These are phyloP conservation scores for Metschnikowia picachoensis DNA, from an alignment of 805 yeast species.

Conservation along the genomic window DNA sequence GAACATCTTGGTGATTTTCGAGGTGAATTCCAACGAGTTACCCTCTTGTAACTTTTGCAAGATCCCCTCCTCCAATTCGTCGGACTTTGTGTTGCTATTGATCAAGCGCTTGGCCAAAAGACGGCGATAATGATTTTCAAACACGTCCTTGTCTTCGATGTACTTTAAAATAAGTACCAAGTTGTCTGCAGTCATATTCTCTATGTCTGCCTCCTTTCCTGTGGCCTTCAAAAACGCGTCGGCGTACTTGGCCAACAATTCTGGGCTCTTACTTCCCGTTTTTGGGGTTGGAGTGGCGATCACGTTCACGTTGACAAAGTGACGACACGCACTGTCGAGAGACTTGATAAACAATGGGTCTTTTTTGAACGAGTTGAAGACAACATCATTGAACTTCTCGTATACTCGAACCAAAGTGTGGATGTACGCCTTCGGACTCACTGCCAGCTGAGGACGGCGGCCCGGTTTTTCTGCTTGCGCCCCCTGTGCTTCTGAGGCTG, in stretches of 20 bases:
- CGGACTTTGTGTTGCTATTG: constrained; percentile 79
- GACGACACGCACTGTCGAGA: constrained; percentile 82
- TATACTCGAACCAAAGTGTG: constrained; percentile 72
- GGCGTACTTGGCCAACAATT: constrained; percentile 81
- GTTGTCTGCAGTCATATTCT: constrained; percentile 80
- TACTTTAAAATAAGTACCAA: constrained; percentile 84
- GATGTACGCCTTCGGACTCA: constrained; percentile 77
- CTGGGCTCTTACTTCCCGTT: constrained; percentile 79
- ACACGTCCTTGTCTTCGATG: constrained; percentile 90
- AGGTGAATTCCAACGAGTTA: constrained; percentile 88
- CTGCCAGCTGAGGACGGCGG: constrained; percentile 22
- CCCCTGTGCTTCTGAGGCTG: constrained; percentile 27
- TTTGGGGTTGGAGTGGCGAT: constrained; percentile 68
- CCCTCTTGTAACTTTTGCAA: constrained; percentile 84
- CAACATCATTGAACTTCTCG: constrained; percentile 61
- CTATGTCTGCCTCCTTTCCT: constrained; percentile 61
- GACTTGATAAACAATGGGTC: constrained; percentile 81
- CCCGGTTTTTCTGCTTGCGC: constrained; percentile 17
- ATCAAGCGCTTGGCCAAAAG: constrained; percentile 85
- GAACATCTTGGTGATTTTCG: constrained; percentile 93
- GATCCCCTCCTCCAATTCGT: constrained; percentile 78
- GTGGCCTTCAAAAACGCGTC: constrained; percentile 78
- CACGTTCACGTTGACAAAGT: constrained; percentile 75
- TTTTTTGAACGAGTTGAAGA: constrained; percentile 60
- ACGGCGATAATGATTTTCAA: constrained; percentile 89